Conservation (phyloP, 31 red algal genomes). For the Bonnemaisonia californica region DNA sequence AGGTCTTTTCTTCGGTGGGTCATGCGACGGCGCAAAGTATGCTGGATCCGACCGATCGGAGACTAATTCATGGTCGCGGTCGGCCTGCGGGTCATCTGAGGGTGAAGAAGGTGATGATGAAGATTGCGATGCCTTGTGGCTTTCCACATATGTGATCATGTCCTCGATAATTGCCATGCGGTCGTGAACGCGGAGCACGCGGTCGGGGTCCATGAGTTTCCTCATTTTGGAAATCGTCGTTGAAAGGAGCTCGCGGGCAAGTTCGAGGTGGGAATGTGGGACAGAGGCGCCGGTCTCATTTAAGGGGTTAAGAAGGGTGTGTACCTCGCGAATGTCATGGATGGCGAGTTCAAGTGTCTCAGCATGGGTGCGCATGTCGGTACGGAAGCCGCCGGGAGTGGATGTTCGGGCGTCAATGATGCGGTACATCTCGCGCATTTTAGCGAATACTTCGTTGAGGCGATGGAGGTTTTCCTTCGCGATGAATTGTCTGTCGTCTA, state of each 20-base stretch:
- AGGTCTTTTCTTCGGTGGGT: constrained; percentile 3
- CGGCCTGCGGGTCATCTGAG: background rate
- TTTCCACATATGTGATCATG: constrained; percentile 52
- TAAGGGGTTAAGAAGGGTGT: constrained; percentile 53
- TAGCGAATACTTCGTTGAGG: constrained; percentile 58
- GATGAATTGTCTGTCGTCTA: constrained; percentile 63
- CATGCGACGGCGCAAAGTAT: background rate
- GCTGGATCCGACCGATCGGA: background rate
- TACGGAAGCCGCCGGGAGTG: constrained; percentile 37
- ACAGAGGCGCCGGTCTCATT: constrained; percentile 56
- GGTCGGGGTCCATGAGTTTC: constrained; percentile 61
- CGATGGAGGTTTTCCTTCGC: constrained; percentile 68
- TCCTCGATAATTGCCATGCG: constrained; percentile 65
- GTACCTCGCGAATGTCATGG: constrained; percentile 65
- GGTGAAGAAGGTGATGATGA: background rate
- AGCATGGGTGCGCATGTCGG: constrained; percentile 58
- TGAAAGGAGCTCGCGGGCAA: constrained; percentile 20
- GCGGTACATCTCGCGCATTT: constrained; percentile 70
- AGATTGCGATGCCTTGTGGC: background rate
- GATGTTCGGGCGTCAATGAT: constrained; percentile 52
- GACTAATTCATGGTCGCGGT: constrained; percentile 1
- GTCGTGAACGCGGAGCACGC: constrained; percentile 54
- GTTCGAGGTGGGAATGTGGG: constrained; percentile 37
- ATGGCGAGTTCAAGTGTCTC: constrained; percentile 64
- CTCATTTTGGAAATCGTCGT: constrained; percentile 49